Conservation (phyloP, 495 filamentous ascomycete species). For the Cladorrhinum samala region DNA sequence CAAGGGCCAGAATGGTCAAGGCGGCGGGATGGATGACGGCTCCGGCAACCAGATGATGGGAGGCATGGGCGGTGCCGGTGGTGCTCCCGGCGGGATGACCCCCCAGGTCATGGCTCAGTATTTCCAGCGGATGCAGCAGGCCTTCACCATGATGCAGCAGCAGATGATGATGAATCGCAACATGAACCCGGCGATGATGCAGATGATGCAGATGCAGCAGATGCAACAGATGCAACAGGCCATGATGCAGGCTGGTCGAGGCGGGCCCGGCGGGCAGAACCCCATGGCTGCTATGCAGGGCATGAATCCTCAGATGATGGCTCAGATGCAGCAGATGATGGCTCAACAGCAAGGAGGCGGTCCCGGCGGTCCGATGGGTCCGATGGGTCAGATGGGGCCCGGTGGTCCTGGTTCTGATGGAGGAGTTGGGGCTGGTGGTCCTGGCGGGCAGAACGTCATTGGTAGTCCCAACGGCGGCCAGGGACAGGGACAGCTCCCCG, state of each 20-base stretch:
- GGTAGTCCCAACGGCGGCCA: not conserved
- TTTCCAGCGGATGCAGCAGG: slow-evolving; percentile 95
- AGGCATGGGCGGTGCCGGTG: slow-evolving; percentile 19
- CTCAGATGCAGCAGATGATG: slow-evolving; percentile 84
- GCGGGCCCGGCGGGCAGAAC: slow-evolving; percentile 31
- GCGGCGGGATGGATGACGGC: slow-evolving; percentile 36
- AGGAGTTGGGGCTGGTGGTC: slow-evolving; percentile 22
- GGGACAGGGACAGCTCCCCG: not conserved
- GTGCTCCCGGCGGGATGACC: slow-evolving; percentile 57
- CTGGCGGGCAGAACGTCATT: slow-evolving; percentile 5
- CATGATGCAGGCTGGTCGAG: slow-evolving; percentile 25
- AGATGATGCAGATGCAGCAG: slow-evolving; percentile 62
- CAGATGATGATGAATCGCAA: slow-evolving; percentile 59
- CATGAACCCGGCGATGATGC: slow-evolving; percentile 61
- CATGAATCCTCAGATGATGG: slow-evolving; percentile 79
- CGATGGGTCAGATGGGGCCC: slow-evolving; percentile 25
- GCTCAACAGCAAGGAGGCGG: slow-evolving; percentile 51
- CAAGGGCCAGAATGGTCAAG: slow-evolving; percentile 22
- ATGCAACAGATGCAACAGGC: slow-evolving; percentile 79
- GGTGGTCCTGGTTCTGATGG: slow-evolving; percentile 24
- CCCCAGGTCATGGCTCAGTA: slow-evolving; percentile 98
- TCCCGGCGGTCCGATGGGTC: slow-evolving; percentile 19
- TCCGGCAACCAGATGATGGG: slow-evolving; percentile 21
- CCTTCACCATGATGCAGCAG: slow-evolving; percentile 91
- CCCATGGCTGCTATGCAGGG: slow-evolving; percentile 45